Evolutionary conservation across 2,329 filamentous ascomycete species (phyloP), one percentile per base, ranked within the genome.

Genomic region (Neofusicoccum laricinum): DNA sequence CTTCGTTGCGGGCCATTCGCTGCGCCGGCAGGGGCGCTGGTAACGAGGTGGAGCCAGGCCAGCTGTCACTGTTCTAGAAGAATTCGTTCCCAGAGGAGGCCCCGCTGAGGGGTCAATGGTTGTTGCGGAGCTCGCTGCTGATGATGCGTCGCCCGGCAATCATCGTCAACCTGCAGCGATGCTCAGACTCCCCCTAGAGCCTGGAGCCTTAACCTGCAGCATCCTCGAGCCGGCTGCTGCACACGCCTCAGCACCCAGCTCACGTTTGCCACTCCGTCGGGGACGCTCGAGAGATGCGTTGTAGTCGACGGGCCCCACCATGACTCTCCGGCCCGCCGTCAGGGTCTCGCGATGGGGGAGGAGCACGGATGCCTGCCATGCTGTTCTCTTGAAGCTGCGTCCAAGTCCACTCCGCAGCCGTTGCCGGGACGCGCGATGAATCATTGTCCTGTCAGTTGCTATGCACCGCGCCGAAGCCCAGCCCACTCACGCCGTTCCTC

Each of bases 71-170:
- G 53, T 57, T 57, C 53, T 57, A 34, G 53, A 57, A 57, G 53
- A 57, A 17, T 43, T 57, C 25, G 38, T 7, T 43, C 4, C 43
- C 38, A 25, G 21, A 19, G 30, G 32, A 25, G 36, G 53, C 53
- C 53, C 53, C 53, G 53, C 53, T 57, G 53, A 57, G 53, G 53
- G 53, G 53, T 57, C 51, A 36, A 25, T 5, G n/a, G 12, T 25
- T 50, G 25, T 34, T 50, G 25, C 30, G 14, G 25, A 21, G 48
- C 15, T 14, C 25, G n/a, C 49, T 57, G 36, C 21, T 57, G 53
- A 57, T 57, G 53, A 57, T 57, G 53, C 53, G 53, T 57, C 38
- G 53, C 38, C 53, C 43, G 53, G 53, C 53, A 57, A 57, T 57
- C 53, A 57, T 43, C 53, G 38, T 43, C 53, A 32, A 11, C 21